Conservation (phyloP, 2,329 filamentous ascomycete genomes). For the Nemania serpens region DNA sequence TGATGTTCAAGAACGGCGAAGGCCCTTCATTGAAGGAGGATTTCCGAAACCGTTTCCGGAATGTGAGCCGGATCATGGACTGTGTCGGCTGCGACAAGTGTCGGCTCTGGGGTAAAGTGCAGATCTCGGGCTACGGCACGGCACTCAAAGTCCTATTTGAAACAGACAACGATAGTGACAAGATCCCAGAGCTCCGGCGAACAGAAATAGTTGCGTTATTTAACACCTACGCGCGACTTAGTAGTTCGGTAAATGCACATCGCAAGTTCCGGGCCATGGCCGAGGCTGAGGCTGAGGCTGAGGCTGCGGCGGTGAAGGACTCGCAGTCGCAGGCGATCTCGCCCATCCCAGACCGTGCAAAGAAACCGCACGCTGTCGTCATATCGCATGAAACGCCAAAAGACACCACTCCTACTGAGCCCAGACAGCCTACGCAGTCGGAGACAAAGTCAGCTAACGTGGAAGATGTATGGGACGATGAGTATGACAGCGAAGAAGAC, state of each 20-base stretch:
- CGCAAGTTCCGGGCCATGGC: slow-evolving; percentile 69
- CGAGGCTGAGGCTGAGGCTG: slow-evolving; percentile 46
- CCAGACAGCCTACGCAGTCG: slow-evolving; percentile 24
- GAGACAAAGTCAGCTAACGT: slow-evolving; percentile 28
- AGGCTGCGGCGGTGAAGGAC: slow-evolving; percentile 36
- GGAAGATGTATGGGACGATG: slow-evolving; percentile 46
- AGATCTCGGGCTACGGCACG: slow-evolving; percentile 92
- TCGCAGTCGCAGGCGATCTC: slow-evolving; percentile 30
- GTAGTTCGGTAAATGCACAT: slow-evolving; percentile 76
- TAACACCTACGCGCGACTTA: slow-evolving; percentile 90
- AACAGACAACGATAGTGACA: slow-evolving; percentile 71
- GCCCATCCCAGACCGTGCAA: slow-evolving; percentile 46
- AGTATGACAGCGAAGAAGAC: slow-evolving; percentile 51
- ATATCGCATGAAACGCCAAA: slow-evolving; percentile 27
- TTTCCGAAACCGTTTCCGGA: slow-evolving; percentile 95
- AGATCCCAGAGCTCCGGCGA: slow-evolving; percentile 73
- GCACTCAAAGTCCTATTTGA: slow-evolving; percentile 96
- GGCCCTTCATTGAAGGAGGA: slow-evolving; percentile 87
- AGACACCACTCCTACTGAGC: slow-evolving; percentile 24
- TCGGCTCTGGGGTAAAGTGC: slow-evolving; percentile 95
- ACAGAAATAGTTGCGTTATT: slow-evolving; percentile 94
- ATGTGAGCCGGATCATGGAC: slow-evolving; percentile 96
- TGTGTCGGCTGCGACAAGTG: slow-evolving; percentile 99
- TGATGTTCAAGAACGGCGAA: slow-evolving; percentile 88
- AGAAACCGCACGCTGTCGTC: slow-evolving; percentile 51